Base-by-base conservation (phyloP, 495 filamentous ascomycete species). In the Staphylotrichum longicolle region DNA sequence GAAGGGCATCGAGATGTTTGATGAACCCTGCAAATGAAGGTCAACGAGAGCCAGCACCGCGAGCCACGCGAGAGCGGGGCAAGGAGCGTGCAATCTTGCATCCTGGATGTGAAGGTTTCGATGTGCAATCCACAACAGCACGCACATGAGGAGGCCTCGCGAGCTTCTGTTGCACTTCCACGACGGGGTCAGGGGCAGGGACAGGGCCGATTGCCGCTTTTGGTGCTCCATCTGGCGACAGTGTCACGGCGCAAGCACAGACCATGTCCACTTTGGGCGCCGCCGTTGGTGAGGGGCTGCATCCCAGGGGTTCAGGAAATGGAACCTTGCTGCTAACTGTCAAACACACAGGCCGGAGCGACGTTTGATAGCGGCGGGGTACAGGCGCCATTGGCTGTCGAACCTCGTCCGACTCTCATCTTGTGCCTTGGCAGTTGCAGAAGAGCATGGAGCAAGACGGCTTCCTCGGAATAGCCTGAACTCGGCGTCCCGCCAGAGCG, bases 1-100 rank as follows among this genome's bases (percentile, higher is more conserved):
- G 48, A 44, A 40, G 57, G 56, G 12, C 44, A 41, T 51, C 57
- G 30, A 56, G 51, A 60, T 47, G 58, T 37, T 53, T 15, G 54
- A 54, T 54, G 58, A 35, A 51, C 41, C 32, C 40, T 50, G 45
- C 46, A 63, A 59, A 60, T 61, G 56, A 60, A 55, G 15, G 15
- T 42, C 10, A 20, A 49, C 5, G 15, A 49, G 14, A 27, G 9
- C 42, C 50, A 41, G 35, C 52, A 39, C 11, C 60, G 12, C 35
- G 37, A 41, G 60, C 60, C 60, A 56, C 52, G 60, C 60, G 52
- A 62, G 46, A 51, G 52, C 52, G 60, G 60, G 12, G 52, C 37
- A 34, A 37, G 14, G 35, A 42, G 60, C 32, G 9, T 39, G 49
- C 49, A 53, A 54, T 55, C 14, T 55, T 30, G 7, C 39, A 34